Base-by-base conservation (phyloP, 805 yeast genomes). In the Sungouiella thailandica region DNA sequence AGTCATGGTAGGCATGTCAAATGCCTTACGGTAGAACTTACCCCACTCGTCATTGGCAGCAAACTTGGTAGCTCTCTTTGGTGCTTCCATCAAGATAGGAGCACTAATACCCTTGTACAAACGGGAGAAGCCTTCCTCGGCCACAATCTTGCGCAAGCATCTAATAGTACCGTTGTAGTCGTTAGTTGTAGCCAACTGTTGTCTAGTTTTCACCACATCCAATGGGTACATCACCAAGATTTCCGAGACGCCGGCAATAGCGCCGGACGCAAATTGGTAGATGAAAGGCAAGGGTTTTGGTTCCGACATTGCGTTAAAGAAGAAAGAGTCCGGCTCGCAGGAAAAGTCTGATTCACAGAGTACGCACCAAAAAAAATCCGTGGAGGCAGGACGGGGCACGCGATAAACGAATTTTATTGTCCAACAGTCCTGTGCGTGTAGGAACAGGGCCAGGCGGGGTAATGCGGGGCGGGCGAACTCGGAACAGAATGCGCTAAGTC, bases 21-120 rank as follows among this genome's bases (percentile, higher is more conserved):
- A 87, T 14, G 65, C 57, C 19, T 69, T 68, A 47, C 77, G 76
- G 73, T 88, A 90, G 47, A 88, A 60, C 60, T 82, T 82, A 34
- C 95, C 90, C 83, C 95, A 93, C 60, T 87, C 94, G 58, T 93
- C 98, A 58, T 93, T 93, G 42, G 97, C 96, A 33, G 97, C 97
- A 58, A 93, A 93, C 62, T 93, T 93, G 46, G 96, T 89, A 26
- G 98, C 98, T 69, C 99, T 80, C 72, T 93, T 93, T 45, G 98
- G 98, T 10, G 97, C 98, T 62, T 93, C 99, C 98, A 93, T 93
- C 52, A 93, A 70, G 48, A 93, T 86, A 22, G 99, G 99, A 16
- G 98, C 96, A 19, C 84, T 68, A 52, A 93, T 93, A 46, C 99
- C 99, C 56, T 89, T 80, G 65, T 93, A 93, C 38, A 90, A 73